phyloP scores from a whole-genome alignment of 768 basidiomycete genomes.

The Lentinus tigrinus region DNA sequence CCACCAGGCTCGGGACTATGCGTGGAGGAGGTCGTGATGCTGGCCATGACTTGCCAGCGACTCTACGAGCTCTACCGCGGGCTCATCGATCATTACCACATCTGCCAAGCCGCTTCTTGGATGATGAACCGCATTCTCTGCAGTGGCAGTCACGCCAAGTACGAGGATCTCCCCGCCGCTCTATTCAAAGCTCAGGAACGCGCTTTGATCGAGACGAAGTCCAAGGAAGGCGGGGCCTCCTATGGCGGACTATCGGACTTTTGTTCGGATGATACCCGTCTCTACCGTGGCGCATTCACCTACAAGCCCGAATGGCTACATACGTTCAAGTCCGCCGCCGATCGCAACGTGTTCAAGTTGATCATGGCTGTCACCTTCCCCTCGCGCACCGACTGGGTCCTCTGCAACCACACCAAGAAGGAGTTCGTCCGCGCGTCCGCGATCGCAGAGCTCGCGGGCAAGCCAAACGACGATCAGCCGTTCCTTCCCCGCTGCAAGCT shows the following conservation, averaged over 20 bases:
- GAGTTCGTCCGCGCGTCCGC: conserved; percentile 3
- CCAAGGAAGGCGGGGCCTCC: neutral
- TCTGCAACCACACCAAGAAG: conserved; percentile 3
- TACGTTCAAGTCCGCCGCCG: neutral
- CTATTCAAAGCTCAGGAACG: neutral
- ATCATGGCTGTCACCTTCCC: neutral
- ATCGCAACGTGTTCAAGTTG: neutral
- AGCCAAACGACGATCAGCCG: neutral
- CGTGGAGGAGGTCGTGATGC: conserved; percentile 62
- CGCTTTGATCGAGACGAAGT: neutral
- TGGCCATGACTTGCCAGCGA: conserved; percentile 33
- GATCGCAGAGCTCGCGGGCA: neutral
- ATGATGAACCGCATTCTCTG: conserved; percentile 46
- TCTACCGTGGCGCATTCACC: neutral
- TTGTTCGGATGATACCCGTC: neutral
- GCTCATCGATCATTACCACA: neutral
- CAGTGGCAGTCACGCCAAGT: conserved; percentile 60
- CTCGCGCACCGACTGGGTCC: conserved; percentile 6
- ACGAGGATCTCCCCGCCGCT: neutral
- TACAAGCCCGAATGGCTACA: neutral
- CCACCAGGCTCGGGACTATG: conserved; percentile 47
- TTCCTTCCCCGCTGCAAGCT: neutral
- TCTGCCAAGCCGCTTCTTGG: neutral
- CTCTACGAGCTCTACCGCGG: neutral
- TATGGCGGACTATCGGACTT: neutral